A percentile compares a stretch with the other conserved stretches of the same genome.
phyloP scores from a whole-genome alignment of 345 rosid species.

The Gossypioides kirkii region DNA sequence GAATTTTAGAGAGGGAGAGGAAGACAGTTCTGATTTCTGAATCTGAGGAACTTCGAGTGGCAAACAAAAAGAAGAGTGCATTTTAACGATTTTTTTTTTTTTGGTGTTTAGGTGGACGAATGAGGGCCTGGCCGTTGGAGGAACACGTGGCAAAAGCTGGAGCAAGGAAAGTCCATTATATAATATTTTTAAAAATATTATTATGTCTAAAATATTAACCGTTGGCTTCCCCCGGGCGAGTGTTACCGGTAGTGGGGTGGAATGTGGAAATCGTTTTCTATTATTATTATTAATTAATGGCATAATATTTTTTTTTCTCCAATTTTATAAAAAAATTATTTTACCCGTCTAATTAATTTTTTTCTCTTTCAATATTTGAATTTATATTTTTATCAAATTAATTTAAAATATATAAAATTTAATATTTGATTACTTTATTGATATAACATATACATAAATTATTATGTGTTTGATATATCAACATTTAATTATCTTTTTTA shows the following conservation, averaged over 20 bases:
- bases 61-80: background rate
- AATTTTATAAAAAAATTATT: too few species aligned
- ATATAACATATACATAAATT: too few species aligned
- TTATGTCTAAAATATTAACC: background rate
- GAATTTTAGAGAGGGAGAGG: background rate
- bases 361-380: fast-evolving
- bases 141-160: conserved; percentile 45
- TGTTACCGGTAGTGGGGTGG: background rate
- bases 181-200: background rate
- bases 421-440: too few species aligned
- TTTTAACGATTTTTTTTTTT: background rate
- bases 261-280: background rate
- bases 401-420: fast-evolving
- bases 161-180: conserved; percentile 12
- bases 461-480: too few species aligned
- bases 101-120: background rate
- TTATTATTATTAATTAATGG: too few species aligned
- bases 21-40: background rate
- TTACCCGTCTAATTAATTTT: too few species aligned
- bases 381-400: too few species aligned
- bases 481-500: too few species aligned
- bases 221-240: background rate
- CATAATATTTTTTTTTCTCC: too few species aligned
- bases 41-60: background rate
- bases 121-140: conserved; percentile 30